These are phyloP conservation scores for Pestalotiopsis fici DNA, from an alignment of 2,329 filamentous ascomycete species.

Conservation along the genomic window DNA sequence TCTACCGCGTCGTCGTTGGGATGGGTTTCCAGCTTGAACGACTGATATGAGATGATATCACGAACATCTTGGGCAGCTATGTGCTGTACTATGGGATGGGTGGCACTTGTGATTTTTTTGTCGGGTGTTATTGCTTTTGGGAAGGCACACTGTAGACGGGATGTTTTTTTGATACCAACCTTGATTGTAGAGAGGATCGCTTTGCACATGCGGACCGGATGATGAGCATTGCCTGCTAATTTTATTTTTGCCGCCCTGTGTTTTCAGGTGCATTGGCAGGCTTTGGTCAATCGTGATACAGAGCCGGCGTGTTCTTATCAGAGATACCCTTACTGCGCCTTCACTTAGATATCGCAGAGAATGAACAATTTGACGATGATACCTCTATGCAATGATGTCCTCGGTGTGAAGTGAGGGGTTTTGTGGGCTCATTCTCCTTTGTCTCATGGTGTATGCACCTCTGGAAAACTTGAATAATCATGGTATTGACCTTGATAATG, in stretches of 20 bases:
- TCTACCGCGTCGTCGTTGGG: no score
- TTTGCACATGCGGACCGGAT: not conserved
- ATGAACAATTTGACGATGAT: not conserved
- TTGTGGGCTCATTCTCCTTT: not conserved
- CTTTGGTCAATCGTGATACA: not conserved
- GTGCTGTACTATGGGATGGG: not conserved
- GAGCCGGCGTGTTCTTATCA: not conserved
- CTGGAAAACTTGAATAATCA: no score
- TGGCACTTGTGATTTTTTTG: not conserved
- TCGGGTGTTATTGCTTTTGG: not conserved
- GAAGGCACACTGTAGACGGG: constrained; percentile 2
- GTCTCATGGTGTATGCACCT: not conserved
- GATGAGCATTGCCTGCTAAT: not conserved
- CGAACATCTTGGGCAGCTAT: not conserved
- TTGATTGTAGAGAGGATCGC: not conserved
- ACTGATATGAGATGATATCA: not conserved
- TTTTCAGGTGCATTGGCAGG: not conserved
- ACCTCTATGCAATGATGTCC: not conserved
- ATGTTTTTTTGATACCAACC: constrained; percentile 3
- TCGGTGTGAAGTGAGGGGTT: not conserved
- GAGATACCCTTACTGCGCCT: constrained; percentile 1
- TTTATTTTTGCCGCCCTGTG: not conserved
- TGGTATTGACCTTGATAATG: no score
- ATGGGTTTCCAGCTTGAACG: not conserved
- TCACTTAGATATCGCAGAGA: not conserved